phyloP scores from a whole-genome alignment of 2,329 filamentous ascomycete species.

The Teratosphaeria pseudoeucalypti region DNA sequence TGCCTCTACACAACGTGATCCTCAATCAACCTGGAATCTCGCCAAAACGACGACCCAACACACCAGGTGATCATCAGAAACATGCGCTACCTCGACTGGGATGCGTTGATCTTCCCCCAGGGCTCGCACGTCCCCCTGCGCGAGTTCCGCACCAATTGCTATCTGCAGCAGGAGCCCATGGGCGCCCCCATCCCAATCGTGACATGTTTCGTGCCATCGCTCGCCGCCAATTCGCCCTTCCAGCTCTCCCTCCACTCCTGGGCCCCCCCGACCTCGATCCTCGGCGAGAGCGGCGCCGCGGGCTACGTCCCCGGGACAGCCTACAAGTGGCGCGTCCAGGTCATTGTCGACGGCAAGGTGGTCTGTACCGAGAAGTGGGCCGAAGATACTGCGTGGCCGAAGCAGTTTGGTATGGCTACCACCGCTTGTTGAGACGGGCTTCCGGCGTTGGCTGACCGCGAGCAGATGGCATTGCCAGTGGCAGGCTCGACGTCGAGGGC shows the following conservation, averaged over 20 bases:
- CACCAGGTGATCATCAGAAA: constrained; percentile 6
- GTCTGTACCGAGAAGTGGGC: constrained; percentile 43
- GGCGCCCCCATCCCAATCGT: constrained; percentile 27
- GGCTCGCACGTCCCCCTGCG: constrained; percentile 57
- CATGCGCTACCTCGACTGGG: constrained; percentile 84
- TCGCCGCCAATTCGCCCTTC: constrained; percentile 50
- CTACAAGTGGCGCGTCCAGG: constrained; percentile 34
- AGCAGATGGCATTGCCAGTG: neutral
- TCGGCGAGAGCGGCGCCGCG: constrained; percentile 1
- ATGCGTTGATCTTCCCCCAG: constrained; percentile 67
- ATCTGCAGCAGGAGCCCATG: constrained; percentile 34
- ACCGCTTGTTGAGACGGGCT: neutral
- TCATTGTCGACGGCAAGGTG: constrained; percentile 58
- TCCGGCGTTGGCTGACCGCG: neutral
- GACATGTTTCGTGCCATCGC: constrained; percentile 60
- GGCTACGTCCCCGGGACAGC: constrained; percentile 3
- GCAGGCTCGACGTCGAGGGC: neutral
- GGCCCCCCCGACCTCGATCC: constrained; percentile 40
- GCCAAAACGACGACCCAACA: neutral
- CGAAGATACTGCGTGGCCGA: constrained; percentile 42
- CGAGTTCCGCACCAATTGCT: constrained; percentile 73
- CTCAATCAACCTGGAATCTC: neutral
- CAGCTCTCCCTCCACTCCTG: constrained; percentile 67
- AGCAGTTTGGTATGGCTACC: constrained; percentile 38
- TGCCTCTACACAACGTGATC: neutral